Conservation (phyloP, 2,329 filamentous ascomycete genomes). For the Penicillium sumatraense region DNA sequence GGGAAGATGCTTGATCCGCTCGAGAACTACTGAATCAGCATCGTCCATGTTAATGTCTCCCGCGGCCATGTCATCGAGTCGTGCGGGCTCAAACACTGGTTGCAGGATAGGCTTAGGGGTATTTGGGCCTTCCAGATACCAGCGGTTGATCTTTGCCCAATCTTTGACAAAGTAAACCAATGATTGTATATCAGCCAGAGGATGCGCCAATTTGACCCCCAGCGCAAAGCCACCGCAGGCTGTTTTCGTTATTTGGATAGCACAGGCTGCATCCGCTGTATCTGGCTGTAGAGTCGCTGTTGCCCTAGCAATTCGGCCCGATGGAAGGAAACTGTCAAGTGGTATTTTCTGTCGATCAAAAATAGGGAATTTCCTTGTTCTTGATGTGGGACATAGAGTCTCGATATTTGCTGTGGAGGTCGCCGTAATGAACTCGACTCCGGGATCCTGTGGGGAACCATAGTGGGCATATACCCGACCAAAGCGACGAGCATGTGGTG, state of each 20-base stretch:
- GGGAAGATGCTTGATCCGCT: slow-evolving; percentile 39
- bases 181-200: slow-evolving; percentile 14
- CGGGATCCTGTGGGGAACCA: slow-evolving; percentile 45
- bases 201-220: slow-evolving; percentile 16
- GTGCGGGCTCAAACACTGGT: slow-evolving; percentile 48
- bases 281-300: not conserved
- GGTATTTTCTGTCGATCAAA: slow-evolving; percentile 9
- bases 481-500: slow-evolving; percentile 27
- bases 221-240: slow-evolving; percentile 40
- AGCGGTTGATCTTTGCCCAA: slow-evolving; percentile 16
- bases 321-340: slow-evolving; percentile 3
- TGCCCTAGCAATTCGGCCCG: slow-evolving; percentile 1
- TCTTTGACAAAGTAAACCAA: slow-evolving; percentile 15
- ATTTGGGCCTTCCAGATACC: slow-evolving; percentile 5
- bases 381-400: slow-evolving; percentile 31
- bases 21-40: slow-evolving; percentile 29
- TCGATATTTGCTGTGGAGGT: slow-evolving; percentile 17
- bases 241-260: slow-evolving; percentile 12
- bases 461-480: slow-evolving; percentile 39
- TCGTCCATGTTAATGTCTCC: slow-evolving; percentile 29
- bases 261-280: slow-evolving; percentile 1
- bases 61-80: slow-evolving; percentile 40
- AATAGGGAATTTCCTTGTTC: slow-evolving; percentile 15
- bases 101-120: slow-evolving; percentile 1
- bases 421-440: slow-evolving; percentile 46